phyloP scores from a whole-genome alignment of 768 basidiomycete genomes.

The Hemileccinum impolitum region DNA sequence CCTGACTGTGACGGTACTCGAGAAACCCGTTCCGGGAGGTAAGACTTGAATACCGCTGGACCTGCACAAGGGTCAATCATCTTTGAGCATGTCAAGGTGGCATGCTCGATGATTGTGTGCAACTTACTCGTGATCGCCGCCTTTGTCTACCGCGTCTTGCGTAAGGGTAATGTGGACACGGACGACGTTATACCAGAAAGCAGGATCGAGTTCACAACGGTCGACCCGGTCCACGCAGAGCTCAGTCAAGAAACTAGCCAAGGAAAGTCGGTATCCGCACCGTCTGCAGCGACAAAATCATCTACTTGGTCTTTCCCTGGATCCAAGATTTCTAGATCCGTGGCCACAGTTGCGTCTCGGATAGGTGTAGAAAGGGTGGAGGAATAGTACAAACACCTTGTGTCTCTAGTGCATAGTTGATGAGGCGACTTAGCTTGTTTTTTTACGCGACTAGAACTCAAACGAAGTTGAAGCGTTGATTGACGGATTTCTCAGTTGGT shows the following conservation, averaged over 20 bases:
- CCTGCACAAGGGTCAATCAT: conserved; percentile 9
- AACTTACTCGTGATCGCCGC: conserved; percentile 22
- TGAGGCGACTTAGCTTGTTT: not conserved
- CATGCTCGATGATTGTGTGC: conserved; percentile 18
- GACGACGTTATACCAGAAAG: not conserved
- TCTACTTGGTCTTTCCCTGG: conserved; percentile 14
- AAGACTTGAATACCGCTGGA: not conserved
- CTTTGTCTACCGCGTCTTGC: conserved; percentile 16
- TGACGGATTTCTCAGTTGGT: too few species aligned
- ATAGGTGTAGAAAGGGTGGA: not conserved
- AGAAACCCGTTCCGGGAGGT: conserved; percentile 10
- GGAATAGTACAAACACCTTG: not conserved
- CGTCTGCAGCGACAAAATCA: not conserved
- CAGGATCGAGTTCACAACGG: conserved; percentile 12
- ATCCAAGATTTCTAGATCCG: not conserved
- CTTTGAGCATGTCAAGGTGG: conserved; percentile 20
- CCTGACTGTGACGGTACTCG: conserved; percentile 1
- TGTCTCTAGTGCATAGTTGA: not conserved
- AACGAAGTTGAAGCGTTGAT: too few species aligned
- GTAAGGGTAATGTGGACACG: not conserved
- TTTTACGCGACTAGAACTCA: too few species aligned
- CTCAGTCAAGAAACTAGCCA: conserved; percentile 3
- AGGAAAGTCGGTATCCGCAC: not conserved
- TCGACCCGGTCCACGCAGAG: conserved; percentile 2
- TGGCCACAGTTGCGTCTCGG: not conserved